These are phyloP conservation scores for Wallemia hederae DNA, from an alignment of 1,284 basidiomycete species.

Conservation along the genomic window DNA sequence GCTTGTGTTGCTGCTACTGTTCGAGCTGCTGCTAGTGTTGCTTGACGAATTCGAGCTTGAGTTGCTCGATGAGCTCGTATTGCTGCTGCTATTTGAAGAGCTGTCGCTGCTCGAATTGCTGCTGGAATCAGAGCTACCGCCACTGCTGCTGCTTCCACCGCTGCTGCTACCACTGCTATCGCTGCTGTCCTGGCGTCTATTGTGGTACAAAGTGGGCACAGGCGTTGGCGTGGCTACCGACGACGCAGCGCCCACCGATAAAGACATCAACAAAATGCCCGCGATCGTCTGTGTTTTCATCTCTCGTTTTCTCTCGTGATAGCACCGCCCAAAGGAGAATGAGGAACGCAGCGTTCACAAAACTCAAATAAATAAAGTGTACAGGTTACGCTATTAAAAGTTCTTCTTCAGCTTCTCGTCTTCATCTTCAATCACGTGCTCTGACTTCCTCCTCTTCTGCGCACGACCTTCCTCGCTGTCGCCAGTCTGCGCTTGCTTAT, in stretches of 20 bases:
- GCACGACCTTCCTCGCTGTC: not conserved
- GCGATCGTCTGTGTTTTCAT: not conserved
- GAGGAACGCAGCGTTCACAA: no score
- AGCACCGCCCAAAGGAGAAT: no score
- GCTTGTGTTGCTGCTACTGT: not conserved
- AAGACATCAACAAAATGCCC: not conserved
- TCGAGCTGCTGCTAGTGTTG: not conserved
- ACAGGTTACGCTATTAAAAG: not conserved
- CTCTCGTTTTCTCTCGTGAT: no score
- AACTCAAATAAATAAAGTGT: not conserved
- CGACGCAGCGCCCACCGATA: no score
- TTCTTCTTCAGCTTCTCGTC: not conserved
- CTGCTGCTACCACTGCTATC: no score
- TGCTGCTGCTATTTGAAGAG: no score
- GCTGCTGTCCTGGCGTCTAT: not conserved
- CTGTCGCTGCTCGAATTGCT: not conserved
- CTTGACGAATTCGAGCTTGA: no score
- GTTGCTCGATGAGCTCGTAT: no score
- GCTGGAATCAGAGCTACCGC: not conserved
- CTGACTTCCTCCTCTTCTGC: not conserved
- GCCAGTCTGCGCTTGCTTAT: not conserved
- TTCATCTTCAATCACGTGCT: not conserved
- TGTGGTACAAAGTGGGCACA: not conserved
- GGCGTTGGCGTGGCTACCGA: not conserved
- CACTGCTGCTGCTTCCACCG: not conserved